Percentiles rank a stretch among this genome's conserved stretches.
phyloP scores from a whole-genome alignment of 2,329 filamentous ascomycete genomes.

The Lachnellula suecica region DNA sequence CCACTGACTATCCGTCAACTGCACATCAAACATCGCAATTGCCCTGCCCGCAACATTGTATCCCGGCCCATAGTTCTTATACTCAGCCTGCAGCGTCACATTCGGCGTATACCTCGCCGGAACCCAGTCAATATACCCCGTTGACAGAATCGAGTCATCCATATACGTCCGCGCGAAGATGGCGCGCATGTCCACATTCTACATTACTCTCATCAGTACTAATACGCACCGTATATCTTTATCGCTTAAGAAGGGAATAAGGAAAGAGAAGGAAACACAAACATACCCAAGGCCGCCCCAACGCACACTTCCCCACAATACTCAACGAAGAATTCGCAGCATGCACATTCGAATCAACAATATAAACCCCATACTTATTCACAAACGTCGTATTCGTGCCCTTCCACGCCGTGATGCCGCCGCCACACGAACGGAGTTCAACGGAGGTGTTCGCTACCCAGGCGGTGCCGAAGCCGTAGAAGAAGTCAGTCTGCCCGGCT shows the following conservation, averaged over 20 bases:
- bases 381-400: slow-evolving; percentile 63
- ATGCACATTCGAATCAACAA: slow-evolving; percentile 52
- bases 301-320: slow-evolving; percentile 43
- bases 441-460: slow-evolving; percentile 57
- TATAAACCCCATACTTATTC: slow-evolving; percentile 68
- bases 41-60: slow-evolving; percentile 44
- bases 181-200: slow-evolving; percentile 48
- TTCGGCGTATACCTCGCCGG: slow-evolving; percentile 23
- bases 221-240: too few relatives aligned
- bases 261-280: too few relatives aligned
- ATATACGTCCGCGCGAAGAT: slow-evolving; percentile 48
- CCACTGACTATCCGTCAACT: slow-evolving; percentile 19
- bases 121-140: slow-evolving; percentile 50
- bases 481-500: slow-evolving; percentile 66
- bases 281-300: slow-evolving; percentile 49
- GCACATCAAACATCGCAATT: slow-evolving; percentile 14
- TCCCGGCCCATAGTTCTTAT: slow-evolving; percentile 45
- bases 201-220: slow-evolving; percentile 25
- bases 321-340: slow-evolving; percentile 49
- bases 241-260: too few relatives aligned
- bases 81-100: slow-evolving; percentile 51
- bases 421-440: slow-evolving; percentile 58
- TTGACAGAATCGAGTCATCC: slow-evolving; percentile 45
- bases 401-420: slow-evolving; percentile 70
- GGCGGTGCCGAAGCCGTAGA: slow-evolving; percentile 55